Base-by-base conservation (phyloP, 352 stramenopile species). In the Globisporangium radiosum region DNA sequence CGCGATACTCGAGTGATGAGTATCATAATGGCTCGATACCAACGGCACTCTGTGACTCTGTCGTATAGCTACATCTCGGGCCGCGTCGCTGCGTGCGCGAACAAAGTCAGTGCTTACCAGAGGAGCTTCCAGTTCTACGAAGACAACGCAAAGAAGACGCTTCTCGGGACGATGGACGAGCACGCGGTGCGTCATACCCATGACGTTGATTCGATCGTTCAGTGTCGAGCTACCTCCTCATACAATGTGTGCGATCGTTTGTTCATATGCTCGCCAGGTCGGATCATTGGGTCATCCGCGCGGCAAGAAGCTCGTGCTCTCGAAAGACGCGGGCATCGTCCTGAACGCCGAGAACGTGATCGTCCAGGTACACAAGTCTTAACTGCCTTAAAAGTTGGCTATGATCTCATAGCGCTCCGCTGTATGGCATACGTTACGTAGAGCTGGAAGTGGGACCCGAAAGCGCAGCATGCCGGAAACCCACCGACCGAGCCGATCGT, bases 91-190 rank as follows among this genome's bases (percentile, higher is more conserved):
- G 81, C 75, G 25, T 90, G 81, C 53, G 69, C 78, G n/a, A 90
- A 81, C 69, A 85, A 78, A 54, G 76, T 90, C 43, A 92, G 75
- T 55, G 66, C 69, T 15, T 85, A 86, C 50, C 82, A 90, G 61
- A 60, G 70, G 11, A 70, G 64, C 38, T 85, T 81, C 53, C 76
- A 87, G 63, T 89, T 88, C 54, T 91, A 88, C 45, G 75, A 78
- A 63, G 75, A 89, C 60, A 87, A 86, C 52, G 58, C 62, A 13
- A 77, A 69, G 45, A 81, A 76, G 36, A 76, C 71, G 33, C 65
- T 89, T 33, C 62, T 91, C 8, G 73, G 65, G 37, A 86, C 73
- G 13, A 45, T 91, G n/a, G 77, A 89, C 54, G 75, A 91, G 49
- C 78, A 91, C 51, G 81, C 80, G 37, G 81, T 89, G 55, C 39